A percentile compares a stretch with the other conserved stretches of the same genome.
Evolutionary conservation across 2,329 filamentous ascomycete species (phyloP).

Genomic region (Penicillium brevicompactum): DNA sequence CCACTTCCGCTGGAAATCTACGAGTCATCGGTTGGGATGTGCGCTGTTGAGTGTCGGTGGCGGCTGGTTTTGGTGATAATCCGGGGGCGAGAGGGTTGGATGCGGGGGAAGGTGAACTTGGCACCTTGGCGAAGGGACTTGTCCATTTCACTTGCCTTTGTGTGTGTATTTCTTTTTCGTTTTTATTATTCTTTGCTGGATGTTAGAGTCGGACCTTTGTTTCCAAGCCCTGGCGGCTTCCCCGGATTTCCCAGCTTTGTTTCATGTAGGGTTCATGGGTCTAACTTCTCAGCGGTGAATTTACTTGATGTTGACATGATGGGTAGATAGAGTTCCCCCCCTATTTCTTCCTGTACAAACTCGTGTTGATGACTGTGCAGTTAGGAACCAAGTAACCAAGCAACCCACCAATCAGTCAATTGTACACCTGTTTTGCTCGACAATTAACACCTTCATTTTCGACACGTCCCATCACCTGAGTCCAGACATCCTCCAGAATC

Average conservation of each 20-base stretch:
- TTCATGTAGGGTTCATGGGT: no score
- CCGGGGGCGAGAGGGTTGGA: conserved; percentile 2
- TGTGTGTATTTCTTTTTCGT: neutral
- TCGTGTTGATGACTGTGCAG: no score
- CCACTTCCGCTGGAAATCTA: neutral
- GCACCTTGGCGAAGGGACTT: conserved; percentile 4
- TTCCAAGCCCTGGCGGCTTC: no score
- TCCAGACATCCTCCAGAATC: neutral
- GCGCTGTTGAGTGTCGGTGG: neutral
- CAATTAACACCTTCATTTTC: neutral
- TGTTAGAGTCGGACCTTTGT: neutral
- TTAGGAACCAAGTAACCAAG: neutral
- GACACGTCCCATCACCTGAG: neutral
- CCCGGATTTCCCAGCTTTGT: no score
- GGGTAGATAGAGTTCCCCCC: no score
- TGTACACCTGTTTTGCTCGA: neutral
- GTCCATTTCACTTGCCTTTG: neutral
- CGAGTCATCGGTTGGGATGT: neutral
- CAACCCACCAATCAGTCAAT: neutral
- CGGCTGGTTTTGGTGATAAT: conserved; percentile 4
- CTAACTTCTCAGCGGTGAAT: no score
- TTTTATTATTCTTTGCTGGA: neutral
- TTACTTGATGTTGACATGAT: no score
- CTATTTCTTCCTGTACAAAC: no score
- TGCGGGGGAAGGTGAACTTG: conserved; percentile 7